Evolutionary conservation across 495 filamentous ascomycete genomes (phyloP).

Genomic region (Hypomontagnella monticulosa): DNA sequence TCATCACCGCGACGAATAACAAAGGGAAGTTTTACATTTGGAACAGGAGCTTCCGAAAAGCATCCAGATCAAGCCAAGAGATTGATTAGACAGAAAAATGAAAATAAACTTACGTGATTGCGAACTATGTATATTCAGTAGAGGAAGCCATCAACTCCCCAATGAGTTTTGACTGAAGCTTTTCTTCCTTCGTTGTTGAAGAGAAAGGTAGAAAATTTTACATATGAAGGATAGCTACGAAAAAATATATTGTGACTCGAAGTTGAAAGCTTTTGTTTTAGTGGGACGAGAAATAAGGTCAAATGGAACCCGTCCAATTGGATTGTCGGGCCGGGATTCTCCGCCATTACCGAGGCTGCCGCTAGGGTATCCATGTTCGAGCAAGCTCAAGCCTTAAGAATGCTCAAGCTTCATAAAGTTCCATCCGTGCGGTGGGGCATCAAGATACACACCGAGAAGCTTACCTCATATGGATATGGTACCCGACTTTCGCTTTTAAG

Average conservation of each 20-base stretch:
- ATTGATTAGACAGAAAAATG: background rate
- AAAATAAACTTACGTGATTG: constrained; percentile 21
- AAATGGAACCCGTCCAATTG: constrained; percentile 22
- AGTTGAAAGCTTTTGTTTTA: constrained; percentile 16
- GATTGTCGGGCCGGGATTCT: constrained; percentile 31
- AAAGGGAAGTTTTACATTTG: background rate
- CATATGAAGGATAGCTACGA: background rate
- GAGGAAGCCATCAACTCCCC: constrained; percentile 4
- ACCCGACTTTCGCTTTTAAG: background rate
- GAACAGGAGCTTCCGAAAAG: background rate
- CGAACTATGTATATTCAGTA: background rate
- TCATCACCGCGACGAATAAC: constrained; percentile 66
- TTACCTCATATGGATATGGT: background rate
- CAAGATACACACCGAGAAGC: background rate
- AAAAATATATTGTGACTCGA: constrained; percentile 4
- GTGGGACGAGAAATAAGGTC: constrained; percentile 17
- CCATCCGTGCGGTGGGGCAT: no score
- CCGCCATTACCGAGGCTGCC: constrained; percentile 6
- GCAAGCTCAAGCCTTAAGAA: no score
- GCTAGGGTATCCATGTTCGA: background rate
- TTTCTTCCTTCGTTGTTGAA: constrained; percentile 3
- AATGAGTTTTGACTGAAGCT: background rate
- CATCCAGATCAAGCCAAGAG: background rate
- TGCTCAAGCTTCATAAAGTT: no score
- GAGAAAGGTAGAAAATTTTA: background rate